Base-by-base conservation (phyloP, 2,329 filamentous ascomycete species). In the Botrytis pseudocinerea region DNA sequence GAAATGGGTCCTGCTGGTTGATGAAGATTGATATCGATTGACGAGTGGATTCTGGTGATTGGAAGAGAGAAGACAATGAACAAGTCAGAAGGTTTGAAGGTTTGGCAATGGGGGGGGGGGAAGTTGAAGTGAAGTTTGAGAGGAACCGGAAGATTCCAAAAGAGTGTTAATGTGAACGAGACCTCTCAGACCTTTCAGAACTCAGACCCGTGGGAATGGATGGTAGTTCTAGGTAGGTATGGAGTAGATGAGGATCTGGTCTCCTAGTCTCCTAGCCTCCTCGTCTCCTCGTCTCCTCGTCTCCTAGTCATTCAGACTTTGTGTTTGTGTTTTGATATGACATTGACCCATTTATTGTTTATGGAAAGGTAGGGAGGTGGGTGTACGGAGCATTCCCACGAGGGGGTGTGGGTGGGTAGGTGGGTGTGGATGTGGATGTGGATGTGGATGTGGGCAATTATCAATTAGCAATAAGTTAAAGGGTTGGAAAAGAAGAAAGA, bases 31-130 rank as follows among this genome's bases (percentile, higher is more conserved):
- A 72, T 40, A 28, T 60, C 60, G 28, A 54, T 72, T 54, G 70
- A 68, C n/a, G 40, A 68, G 64, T 66, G 46, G 64, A 66, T 54
- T 66, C 9, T 40, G 64, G 9, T 40, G 46, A 40, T 40, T 40
- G 38, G 16, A n/a, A 38, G 48, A 71, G 18, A 40, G 38, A 66
- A 40, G 51, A 57, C 46, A 66, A 66, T 40, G 20, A 25, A 60
- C 38, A 72, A 72, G 62, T 72, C 61, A 72, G 61, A 72, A 72
- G 61, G 38, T 57, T 54, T 54, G 25, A 72, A 72, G 61, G 38
- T 57, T 54, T 54, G 25, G 48, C 48, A n/a, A 54, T n/a, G 48
- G 48, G 12, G 25, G 48, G 46, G 4, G 32, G 32, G 32, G 46
- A 1, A n/a, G 48, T 51, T 18, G 57, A 46, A 44, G 42, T 48